phyloP scores from a whole-genome alignment of 1,284 basidiomycete species.

The Pyrrhoderma noxium region DNA sequence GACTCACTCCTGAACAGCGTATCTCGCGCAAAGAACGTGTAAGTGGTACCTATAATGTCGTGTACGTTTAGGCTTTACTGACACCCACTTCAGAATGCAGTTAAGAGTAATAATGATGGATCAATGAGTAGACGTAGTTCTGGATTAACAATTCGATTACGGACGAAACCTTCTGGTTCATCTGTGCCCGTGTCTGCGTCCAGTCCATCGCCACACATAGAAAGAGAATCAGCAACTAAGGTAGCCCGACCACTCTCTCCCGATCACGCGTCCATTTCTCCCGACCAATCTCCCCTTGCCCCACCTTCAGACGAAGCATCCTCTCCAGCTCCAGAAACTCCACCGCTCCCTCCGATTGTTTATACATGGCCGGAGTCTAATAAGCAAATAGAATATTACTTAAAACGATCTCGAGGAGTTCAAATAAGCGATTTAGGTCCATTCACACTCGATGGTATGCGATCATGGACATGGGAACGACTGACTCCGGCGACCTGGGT shows the following conservation, averaged over 20 bases:
- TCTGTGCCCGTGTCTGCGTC: too few species aligned
- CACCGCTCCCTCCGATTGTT: not conserved
- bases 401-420: slow-evolving; percentile 10
- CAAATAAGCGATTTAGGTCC: slow-evolving; percentile 13
- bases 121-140: too few species aligned
- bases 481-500: slow-evolving; percentile 17
- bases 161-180: too few species aligned
- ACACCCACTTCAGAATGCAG: not conserved
- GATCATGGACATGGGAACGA: slow-evolving; percentile 14
- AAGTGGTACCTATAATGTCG: slow-evolving; percentile 2
- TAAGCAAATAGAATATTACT: slow-evolving; percentile 15
- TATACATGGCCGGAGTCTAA: slow-evolving; percentile 2
- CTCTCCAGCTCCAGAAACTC: slow-evolving; percentile 5
- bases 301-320: slow-evolving; percentile 8
- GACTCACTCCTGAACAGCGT: slow-evolving; percentile 2
- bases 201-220: not conserved
- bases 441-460: slow-evolving; percentile 9
- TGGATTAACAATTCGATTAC: too few species aligned
- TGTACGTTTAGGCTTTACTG: not conserved
- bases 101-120: too few species aligned
- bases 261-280: slow-evolving; percentile 1
- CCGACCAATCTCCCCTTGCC: not conserved
- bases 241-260: not conserved
- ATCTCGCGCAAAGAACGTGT: slow-evolving; percentile 8
- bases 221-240: not conserved